Evolutionary conservation across 768 basidiomycete species (phyloP).

Genomic region (Collybia nuda): DNA sequence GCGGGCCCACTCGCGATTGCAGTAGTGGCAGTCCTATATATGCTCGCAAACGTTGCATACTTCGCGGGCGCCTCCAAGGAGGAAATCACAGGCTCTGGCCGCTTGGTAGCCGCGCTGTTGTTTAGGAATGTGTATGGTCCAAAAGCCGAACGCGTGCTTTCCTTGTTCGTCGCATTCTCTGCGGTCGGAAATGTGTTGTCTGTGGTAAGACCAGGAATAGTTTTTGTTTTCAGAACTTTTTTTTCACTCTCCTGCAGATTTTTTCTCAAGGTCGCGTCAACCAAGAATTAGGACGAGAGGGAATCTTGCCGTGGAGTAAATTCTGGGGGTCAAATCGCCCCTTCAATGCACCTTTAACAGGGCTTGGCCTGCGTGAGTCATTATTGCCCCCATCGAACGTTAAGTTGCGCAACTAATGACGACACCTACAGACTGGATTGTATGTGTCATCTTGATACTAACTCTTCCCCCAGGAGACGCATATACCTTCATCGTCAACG

Average conservation of each 20-base stretch:
- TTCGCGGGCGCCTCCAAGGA: conserved; percentile 66
- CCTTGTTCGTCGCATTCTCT: conserved; percentile 29
- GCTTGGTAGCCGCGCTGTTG: conserved; percentile 64
- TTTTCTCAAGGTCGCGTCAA: conserved; percentile 36
- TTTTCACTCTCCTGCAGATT: conserved; percentile 6
- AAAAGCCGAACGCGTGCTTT: conserved; percentile 40
- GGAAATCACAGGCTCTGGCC: conserved; percentile 58
- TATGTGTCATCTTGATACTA: conserved; percentile 28
- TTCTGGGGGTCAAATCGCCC: conserved; percentile 59
- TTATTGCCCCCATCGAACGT: conserved; percentile 18
- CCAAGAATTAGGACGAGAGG: conserved; percentile 59
- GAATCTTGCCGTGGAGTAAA: conserved; percentile 50
- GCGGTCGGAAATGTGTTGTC: conserved; percentile 54
- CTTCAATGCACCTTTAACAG: conserved; percentile 53
- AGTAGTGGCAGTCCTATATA: conserved; percentile 53
- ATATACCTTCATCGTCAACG: conserved; percentile 55
- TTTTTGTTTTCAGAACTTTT: conserved; percentile 19
- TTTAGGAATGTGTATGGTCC: conserved; percentile 67
- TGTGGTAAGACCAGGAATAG: conserved; percentile 18
- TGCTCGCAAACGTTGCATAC: conserved; percentile 66
- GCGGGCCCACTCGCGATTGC: conserved; percentile 63
- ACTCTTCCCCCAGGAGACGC: conserved; percentile 56
- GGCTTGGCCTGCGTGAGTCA: conserved; percentile 45
- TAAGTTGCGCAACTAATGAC: neutral
- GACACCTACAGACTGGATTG: conserved; percentile 21